Base-by-base conservation (phyloP, 768 basidiomycete genomes). In the Leucogyrophana mollusca region DNA sequence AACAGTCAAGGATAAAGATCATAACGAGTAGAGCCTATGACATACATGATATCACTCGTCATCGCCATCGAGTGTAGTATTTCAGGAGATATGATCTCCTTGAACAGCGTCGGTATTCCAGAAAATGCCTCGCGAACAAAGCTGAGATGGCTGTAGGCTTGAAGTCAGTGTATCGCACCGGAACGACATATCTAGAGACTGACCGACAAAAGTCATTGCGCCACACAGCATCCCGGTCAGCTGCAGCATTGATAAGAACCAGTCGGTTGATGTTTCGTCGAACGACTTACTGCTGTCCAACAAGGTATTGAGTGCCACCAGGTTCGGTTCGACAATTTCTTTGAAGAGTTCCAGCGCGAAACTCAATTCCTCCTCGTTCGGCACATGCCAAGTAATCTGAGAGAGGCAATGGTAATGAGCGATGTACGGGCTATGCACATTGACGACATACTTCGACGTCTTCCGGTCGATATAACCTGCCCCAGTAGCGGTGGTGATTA, bases 201-300 rank as follows among this genome's bases (percentile, higher is more conserved):
- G 24, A 83, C 77, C 90, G 78, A 69, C 90, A 93, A 58, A 93
- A 90, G 52, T 93, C 88, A 62, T 90, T 92, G 10, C 85, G 76
- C 90, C 90, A 94, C 13, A 75, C 52, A 13, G 77, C 75, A 61
- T 87, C 77, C 17, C 82, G 75, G 21, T 67, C 55, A 34, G 72
- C 21, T 49, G 10, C 39, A 5, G 9, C 41, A 2, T n/a, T 27
- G 40, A 39, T 40, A 21, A 33, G 37, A 38, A 22, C 49, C 46
- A 37, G 46, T 4, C 14, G 4, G 22, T 10, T 14, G 22, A 42
- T 10, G 17, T n/a, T 40, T 10, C 4, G n/a, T 21, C 22, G 33
- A 40, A 27, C 43, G 9, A 68, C 70, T 17, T 62, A 79, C 79
- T 78, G 37, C 71, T 68, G 34, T 72, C 67, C 6, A 92, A 67